Conservation (phyloP, 208 protist genomes). For the Strigomonas culicis region DNA sequence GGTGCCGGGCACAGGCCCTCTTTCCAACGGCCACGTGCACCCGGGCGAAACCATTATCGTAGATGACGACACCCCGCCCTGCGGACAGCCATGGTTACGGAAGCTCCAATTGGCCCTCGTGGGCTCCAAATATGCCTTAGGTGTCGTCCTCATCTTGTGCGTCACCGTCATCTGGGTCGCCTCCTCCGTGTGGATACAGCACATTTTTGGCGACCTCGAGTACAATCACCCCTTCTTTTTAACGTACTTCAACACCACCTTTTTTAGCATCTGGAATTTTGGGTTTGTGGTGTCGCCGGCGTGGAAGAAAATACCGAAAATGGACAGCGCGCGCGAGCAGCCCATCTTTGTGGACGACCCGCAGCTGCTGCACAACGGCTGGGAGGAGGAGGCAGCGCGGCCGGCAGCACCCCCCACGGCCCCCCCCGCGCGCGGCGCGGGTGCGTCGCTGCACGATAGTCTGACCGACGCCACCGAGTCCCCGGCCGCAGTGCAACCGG, state of each 20-base stretch:
- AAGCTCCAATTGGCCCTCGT: not conserved
- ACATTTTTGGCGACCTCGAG: conserved; percentile 78
- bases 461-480: not conserved
- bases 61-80: not conserved
- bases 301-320: conserved; percentile 57
- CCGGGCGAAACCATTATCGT: conserved; percentile 1
- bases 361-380: conserved; percentile 14
- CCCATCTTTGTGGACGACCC: conserved; percentile 57
- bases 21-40: not conserved
- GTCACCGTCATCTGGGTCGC: conserved; percentile 90
- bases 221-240: conserved; percentile 90
- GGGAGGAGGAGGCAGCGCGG: conserved; percentile 6
- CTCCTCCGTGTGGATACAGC: conserved; percentile 87
- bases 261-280: conserved; percentile 82
- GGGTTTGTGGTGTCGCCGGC: conserved; percentile 56
- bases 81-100: not conserved
- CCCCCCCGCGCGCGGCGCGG: not conserved
- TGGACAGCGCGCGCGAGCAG: conserved; percentile 28
- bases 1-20: not conserved
- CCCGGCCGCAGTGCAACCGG: not conserved
- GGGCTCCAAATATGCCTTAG: conserved; percentile 53
- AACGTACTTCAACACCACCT: conserved; percentile 90
- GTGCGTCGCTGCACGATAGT: not conserved
- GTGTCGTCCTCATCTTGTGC: conserved; percentile 75
- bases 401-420: not conserved